Percentiles rank a stretch among this genome's conserved stretches.
These are phyloP conservation scores for Abelmoschus esculentus DNA, from an alignment of 345 rosid species.

Conservation along the genomic window DNA sequence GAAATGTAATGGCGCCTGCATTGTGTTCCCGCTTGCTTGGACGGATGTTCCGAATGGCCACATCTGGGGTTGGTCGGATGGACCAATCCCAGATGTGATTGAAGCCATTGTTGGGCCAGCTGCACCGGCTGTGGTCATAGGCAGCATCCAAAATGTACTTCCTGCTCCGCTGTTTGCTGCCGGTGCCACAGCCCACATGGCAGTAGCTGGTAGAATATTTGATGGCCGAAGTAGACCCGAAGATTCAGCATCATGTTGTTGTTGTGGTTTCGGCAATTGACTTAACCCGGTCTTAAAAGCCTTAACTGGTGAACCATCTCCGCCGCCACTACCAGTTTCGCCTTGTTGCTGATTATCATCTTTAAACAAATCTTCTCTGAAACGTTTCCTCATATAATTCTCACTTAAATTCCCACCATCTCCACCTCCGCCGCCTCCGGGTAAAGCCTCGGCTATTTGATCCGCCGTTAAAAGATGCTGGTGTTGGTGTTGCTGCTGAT, in stretches of 20 bases:
- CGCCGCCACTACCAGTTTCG: conserved; percentile 18
- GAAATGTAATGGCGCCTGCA: conserved; percentile 50
- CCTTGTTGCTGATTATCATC: conserved; percentile 41
- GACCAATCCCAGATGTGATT: conserved; percentile 20
- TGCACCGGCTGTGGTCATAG: conserved; percentile 26
- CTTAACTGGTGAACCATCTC: conserved; percentile 29
- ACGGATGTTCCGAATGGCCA: conserved; percentile 51
- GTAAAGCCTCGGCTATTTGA: conserved; percentile 50
- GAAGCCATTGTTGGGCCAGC: conserved; percentile 25
- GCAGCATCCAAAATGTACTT: conserved; percentile 48
- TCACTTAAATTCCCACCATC: conserved; percentile 36
- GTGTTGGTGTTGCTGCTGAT: neutral
- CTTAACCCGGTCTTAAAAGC: conserved; percentile 25
- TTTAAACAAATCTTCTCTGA: conserved; percentile 56
- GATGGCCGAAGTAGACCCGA: conserved; percentile 29
- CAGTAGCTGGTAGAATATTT: conserved; percentile 34
- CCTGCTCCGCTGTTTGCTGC: conserved; percentile 38
- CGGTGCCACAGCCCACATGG: conserved; percentile 76
- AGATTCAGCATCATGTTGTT: conserved; percentile 18
- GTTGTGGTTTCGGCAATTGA: conserved; percentile 22
- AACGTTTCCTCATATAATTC: conserved; percentile 53
- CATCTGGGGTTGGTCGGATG: conserved; percentile 36
- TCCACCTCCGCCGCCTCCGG: conserved; percentile 16
- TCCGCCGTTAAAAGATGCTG: conserved; percentile 38
- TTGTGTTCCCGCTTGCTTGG: conserved; percentile 16